Evolutionary conservation across 2,329 filamentous ascomycete genomes (phyloP).

Genomic region (Aaosphaeria arxii): DNA sequence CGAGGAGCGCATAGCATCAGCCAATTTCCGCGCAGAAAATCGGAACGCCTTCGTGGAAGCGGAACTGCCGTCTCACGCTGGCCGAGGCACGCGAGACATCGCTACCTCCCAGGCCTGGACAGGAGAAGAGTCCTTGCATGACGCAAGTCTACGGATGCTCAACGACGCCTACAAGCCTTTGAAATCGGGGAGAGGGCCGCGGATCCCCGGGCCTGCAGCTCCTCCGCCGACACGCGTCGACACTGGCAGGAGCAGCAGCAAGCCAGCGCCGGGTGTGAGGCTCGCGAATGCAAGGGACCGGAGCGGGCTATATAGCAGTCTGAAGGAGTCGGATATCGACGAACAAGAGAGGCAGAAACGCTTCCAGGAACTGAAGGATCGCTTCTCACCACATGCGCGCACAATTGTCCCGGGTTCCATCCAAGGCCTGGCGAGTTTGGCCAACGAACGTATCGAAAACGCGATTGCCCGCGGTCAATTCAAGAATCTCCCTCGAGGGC

Average conservation of each 20-base stretch:
- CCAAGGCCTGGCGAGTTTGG: conserved; percentile 74
- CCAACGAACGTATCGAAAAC: conserved; percentile 90
- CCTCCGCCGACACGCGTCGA: conserved; percentile 27
- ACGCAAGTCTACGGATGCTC: conserved; percentile 78
- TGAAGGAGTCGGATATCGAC: conserved; percentile 57
- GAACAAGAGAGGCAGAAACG: conserved; percentile 71
- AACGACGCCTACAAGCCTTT: conserved; percentile 59
- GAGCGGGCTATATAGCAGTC: conserved; percentile 53
- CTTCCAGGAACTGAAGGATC: conserved; percentile 71
- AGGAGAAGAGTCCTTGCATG: conserved; percentile 70
- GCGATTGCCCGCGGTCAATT: conserved; percentile 92
- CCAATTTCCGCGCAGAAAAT: conserved; percentile 54
- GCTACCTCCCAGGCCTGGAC: conserved; percentile 72
- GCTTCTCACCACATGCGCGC: conserved; percentile 71
- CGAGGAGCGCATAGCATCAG: conserved; percentile 57
- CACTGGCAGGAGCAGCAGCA: conserved; percentile 36
- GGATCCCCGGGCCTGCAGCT: conserved; percentile 15
- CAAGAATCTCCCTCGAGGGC: conserved; percentile 69
- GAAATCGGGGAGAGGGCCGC: conserved; percentile 15
- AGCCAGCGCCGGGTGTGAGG: conserved; percentile 36
- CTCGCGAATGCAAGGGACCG: conserved; percentile 59
- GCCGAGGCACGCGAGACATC: conserved; percentile 64
- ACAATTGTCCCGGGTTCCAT: conserved; percentile 75
- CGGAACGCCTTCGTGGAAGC: conserved; percentile 53
- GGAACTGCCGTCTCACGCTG: conserved; percentile 59